phyloP scores from a whole-genome alignment of 495 filamentous ascomycete species.

The Trichoderma orchidacearum region DNA sequence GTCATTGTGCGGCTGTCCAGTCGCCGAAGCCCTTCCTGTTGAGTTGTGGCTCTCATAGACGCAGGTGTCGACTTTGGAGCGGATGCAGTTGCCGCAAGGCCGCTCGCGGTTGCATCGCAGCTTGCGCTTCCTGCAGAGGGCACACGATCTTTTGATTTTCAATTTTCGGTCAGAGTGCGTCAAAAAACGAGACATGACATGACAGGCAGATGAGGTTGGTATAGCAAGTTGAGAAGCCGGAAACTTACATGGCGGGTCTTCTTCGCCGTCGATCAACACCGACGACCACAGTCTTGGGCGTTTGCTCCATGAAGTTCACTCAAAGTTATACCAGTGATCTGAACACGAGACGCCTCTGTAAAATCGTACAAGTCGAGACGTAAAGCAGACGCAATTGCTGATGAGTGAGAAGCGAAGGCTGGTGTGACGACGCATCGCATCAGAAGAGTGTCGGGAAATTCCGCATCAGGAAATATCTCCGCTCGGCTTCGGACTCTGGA shows the following conservation, averaged over 20 bases:
- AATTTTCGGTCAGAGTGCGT: not conserved
- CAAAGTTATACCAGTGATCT: too few relatives aligned
- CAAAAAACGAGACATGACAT: too few relatives aligned
- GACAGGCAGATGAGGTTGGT: not conserved
- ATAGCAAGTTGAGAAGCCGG: not conserved
- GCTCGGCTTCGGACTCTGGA: too few relatives aligned
- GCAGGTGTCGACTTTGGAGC: constrained; percentile 29
- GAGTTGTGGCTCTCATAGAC: constrained; percentile 21
- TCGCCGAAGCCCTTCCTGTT: constrained; percentile 12
- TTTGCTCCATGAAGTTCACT: not conserved
- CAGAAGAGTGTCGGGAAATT: too few relatives aligned
- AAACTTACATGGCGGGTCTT: not conserved
- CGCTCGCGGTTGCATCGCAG: constrained; percentile 39
- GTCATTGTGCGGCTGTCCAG: constrained; percentile 5
- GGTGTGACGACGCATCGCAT: too few relatives aligned
- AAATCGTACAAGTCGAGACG: too few relatives aligned
- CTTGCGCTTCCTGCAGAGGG: constrained; percentile 40
- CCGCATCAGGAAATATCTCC: too few relatives aligned
- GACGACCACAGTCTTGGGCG: not conserved
- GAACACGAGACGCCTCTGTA: too few relatives aligned
- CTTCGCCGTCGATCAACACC: not conserved
- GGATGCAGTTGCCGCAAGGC: constrained; percentile 37
- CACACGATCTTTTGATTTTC: constrained; percentile 16
- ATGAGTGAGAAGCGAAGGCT: too few relatives aligned
- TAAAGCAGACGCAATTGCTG: too few relatives aligned